Evolutionary conservation across 2,329 filamentous ascomycete genomes (phyloP).

Genomic region (Calonectria ilicicola): DNA sequence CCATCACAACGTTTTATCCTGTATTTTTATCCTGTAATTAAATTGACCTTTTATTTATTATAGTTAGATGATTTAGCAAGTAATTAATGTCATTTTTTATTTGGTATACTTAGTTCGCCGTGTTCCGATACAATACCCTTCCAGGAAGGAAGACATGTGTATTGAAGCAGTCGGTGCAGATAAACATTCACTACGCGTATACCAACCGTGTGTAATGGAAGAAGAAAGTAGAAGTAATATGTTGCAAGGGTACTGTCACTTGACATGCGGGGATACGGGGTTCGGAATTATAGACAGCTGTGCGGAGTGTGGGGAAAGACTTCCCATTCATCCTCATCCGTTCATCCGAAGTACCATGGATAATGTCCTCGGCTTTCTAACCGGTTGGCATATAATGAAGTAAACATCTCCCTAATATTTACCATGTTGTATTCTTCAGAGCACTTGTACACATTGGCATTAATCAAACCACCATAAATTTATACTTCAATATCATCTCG

Average conservation of each 20-base stretch:
- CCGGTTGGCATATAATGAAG: not conserved
- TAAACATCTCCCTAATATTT: not conserved
- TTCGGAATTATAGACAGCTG: not conserved
- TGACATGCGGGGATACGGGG: not conserved
- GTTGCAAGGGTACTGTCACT: not conserved
- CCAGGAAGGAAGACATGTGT: too few relatives aligned
- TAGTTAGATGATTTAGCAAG: too few relatives aligned
- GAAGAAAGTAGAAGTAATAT: not conserved
- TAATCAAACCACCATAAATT: not conserved
- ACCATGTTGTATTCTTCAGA: not conserved
- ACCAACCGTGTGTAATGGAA: not conserved
- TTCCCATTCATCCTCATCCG: not conserved
- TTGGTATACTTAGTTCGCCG: too few relatives aligned
- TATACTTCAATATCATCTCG: not conserved
- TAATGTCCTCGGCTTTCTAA: slow-evolving; percentile 5
- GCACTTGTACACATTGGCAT: not conserved
- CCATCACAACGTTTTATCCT: too few relatives aligned
- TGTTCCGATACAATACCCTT: too few relatives aligned
- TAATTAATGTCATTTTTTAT: too few relatives aligned
- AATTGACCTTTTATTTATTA: too few relatives aligned
- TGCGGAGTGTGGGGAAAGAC: slow-evolving; percentile 1
- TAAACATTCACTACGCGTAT: not conserved
- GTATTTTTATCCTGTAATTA: too few relatives aligned
- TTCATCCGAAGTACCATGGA: slow-evolving; percentile 11
- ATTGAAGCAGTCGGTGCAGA: not conserved